Base-by-base conservation (phyloP, 2,329 filamentous ascomycete species). In the Colletotrichum graminicola region DNA sequence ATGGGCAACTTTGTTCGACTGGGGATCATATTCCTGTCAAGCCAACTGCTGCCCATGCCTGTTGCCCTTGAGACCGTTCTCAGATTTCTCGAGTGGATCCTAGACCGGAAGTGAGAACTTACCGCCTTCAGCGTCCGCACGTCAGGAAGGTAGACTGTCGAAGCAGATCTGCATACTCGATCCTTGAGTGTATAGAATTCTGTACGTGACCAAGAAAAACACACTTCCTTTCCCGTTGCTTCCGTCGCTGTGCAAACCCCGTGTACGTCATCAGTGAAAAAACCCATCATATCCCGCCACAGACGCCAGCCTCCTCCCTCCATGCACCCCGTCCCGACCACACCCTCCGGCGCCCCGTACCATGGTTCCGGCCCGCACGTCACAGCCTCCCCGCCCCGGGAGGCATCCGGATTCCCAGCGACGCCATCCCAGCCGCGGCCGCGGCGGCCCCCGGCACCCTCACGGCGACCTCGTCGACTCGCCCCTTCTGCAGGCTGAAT, bases 401-500 rank as follows among this genome's bases (percentile, higher is more conserved):
- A 23, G 89, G 89, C 81, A 88, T 84, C 56, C 89, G 84, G 70
- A 91, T 90, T 0, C 85, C 86, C 74, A 85, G 76, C 7, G 75
- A 73, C 11, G 70, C 77, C 6, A 71, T 75, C 2, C 75, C 74
- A 23, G 72, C 75, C 10, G 66, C 75, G 14, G 45, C 34, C 2
- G 41, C 59, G 18, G 45, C 67, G 16, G 59, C 67, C 62, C 47
- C 68, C 39, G 74, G 64, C 68, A 74, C 76, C 73, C 75, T 77
- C 54, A 79, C 77, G 43, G 77, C 75, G 34, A 84, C 81, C 77
- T 97, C 92, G 79, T 98, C 96, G 47, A 98, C 92, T 75, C 91
- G 91, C 64, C 92, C 91, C 80, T 91, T 93, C 65, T 94, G 92
- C 73, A 98, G 85, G 73, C 93, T 95, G 79, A 99, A 96, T 0